Conservation (phyloP, 768 basidiomycete species). For the Auriscalpium orientale region DNA sequence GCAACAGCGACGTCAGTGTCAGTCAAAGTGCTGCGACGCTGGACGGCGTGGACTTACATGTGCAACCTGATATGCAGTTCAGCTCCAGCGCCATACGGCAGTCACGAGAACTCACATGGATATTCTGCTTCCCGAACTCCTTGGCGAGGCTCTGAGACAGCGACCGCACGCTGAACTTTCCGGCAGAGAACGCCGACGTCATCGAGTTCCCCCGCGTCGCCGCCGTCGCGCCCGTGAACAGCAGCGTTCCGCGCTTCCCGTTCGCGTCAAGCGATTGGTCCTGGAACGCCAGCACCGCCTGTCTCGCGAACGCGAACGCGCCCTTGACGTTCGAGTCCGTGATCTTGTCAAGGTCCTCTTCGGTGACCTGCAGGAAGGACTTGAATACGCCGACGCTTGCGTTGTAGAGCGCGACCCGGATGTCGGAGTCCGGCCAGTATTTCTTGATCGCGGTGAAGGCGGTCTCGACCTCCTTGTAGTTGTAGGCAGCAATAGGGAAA, state of each 20-base stretch:
- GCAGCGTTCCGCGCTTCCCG: slow-evolving; percentile 32
- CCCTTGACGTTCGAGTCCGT: slow-evolving; percentile 28
- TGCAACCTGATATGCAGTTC: background rate
- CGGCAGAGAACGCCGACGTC: slow-evolving; percentile 33
- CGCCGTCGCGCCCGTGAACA: slow-evolving; percentile 40
- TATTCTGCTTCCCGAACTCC: slow-evolving; percentile 38
- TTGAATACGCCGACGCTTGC: slow-evolving; percentile 29
- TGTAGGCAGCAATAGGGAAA: slow-evolving; percentile 31
- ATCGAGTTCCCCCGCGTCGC: slow-evolving; percentile 30
- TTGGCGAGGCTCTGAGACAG: slow-evolving; percentile 37
- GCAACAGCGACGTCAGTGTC: background rate
- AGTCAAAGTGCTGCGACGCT: background rate
- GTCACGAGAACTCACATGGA: slow-evolving; percentile 31
- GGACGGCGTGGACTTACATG: background rate
- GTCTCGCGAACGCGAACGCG: slow-evolving; percentile 32
- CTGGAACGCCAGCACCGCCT: slow-evolving; percentile 27
- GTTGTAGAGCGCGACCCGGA: slow-evolving; percentile 36
- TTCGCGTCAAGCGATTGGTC: slow-evolving; percentile 22
- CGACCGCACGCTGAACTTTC: slow-evolving; percentile 34
- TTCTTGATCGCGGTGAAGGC: slow-evolving; percentile 27
- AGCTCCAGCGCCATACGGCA: background rate
- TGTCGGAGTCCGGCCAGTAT: slow-evolving; percentile 25
- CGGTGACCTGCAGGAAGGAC: slow-evolving; percentile 32
- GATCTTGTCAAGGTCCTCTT: slow-evolving; percentile 24
- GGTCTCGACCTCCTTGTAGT: slow-evolving; percentile 20